phyloP scores from a whole-genome alignment of 495 filamentous ascomycete species.

The Rusavskia elegans region DNA sequence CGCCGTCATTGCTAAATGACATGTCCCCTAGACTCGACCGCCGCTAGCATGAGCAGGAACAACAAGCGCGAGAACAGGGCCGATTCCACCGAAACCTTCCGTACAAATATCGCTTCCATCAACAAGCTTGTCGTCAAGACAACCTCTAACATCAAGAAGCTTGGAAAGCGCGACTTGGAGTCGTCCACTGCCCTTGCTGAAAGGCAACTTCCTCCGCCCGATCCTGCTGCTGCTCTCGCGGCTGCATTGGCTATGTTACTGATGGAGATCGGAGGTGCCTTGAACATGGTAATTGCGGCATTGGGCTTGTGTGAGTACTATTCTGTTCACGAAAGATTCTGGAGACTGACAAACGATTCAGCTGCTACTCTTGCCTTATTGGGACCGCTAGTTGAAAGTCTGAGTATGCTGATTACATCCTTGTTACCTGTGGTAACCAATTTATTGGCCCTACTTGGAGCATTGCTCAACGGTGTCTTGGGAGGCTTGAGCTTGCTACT shows the following conservation, averaged over 20 bases:
- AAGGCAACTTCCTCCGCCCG: background rate
- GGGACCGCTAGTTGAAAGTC: background rate
- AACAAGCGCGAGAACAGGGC: background rate
- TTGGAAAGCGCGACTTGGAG: too few species aligned
- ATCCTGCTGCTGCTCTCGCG: background rate
- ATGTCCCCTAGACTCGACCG: background rate
- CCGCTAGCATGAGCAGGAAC: background rate
- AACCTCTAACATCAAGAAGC: background rate
- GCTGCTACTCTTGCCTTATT: slow-evolving; percentile 6
- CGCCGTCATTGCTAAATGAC: background rate
- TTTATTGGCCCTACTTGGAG: too few species aligned
- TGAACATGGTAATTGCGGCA: slow-evolving; percentile 6
- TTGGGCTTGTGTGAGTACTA: slow-evolving; percentile 9
- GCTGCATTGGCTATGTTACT: slow-evolving; percentile 1
- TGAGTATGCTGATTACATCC: too few species aligned
- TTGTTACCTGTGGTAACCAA: too few species aligned
- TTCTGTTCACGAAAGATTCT: background rate
- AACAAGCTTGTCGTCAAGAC: slow-evolving; percentile 2
- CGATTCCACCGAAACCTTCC: background rate
- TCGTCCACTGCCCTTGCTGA: background rate
- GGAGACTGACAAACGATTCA: background rate
- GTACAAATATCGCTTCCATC: slow-evolving; percentile 3
- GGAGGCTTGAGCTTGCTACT: too few species aligned
- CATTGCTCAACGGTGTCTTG: too few species aligned
- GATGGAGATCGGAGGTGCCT: slow-evolving; percentile 4